Conservation (phyloP, 306 rosid species). For the Alnus glutinosa region DNA sequence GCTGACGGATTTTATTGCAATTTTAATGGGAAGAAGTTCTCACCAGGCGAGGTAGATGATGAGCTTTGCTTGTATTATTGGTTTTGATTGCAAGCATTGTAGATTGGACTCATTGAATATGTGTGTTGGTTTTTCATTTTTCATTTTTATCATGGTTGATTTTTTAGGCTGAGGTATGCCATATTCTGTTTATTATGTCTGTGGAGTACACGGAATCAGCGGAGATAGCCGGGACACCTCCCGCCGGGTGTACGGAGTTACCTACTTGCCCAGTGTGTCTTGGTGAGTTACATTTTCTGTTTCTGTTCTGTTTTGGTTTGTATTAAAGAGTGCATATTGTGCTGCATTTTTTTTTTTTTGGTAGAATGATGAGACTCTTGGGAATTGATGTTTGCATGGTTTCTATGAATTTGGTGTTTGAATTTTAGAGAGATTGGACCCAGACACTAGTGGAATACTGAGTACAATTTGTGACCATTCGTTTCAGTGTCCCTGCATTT, state of each 20-base stretch:
- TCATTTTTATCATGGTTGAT: not conserved
- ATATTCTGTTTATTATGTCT: conserved; percentile 62
- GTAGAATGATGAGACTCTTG: conserved; percentile 10
- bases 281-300: conserved; percentile 52
- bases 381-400: conserved; percentile 13
- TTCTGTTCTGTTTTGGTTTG: conserved; percentile 4
- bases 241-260: conserved; percentile 67
- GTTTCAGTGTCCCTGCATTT: conserved; percentile 83
- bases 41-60: conserved; percentile 66
- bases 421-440: conserved; percentile 84
- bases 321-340: conserved; percentile 3
- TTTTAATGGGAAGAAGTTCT: conserved; percentile 74
- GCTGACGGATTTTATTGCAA: conserved; percentile 55
- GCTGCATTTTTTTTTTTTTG: not conserved
- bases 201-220: conserved; percentile 85
- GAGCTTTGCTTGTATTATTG: not conserved
- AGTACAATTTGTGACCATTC: conserved; percentile 90
- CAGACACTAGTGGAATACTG: conserved; percentile 74
- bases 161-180: conserved; percentile 88
- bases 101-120: conserved; percentile 15
- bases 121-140: not conserved
- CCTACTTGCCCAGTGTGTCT: conserved; percentile 97
- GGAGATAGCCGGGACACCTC: conserved; percentile 76
- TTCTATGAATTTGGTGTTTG: conserved; percentile 26
- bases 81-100: not conserved